Evolutionary conservation across 2,329 filamentous ascomycete species (phyloP).

Genomic region (Arthrobotrys megalospora): DNA sequence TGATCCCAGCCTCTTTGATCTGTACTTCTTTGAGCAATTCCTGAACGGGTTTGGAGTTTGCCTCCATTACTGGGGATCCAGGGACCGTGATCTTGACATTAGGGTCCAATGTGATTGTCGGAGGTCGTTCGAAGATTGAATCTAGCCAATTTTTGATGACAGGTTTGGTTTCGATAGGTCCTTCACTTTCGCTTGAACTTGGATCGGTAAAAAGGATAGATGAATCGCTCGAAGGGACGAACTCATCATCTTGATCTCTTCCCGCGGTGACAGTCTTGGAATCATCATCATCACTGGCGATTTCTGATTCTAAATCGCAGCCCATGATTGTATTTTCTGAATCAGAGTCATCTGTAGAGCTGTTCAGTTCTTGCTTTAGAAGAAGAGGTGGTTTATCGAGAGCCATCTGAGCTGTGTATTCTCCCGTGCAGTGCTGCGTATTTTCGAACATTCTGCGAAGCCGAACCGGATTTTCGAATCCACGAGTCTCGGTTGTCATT

Average conservation of each 20-base stretch:
- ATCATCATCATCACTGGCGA: not conserved
- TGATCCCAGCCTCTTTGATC: conserved; percentile 20
- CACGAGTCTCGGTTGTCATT: conserved; percentile 40
- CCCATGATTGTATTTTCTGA: conserved; percentile 15
- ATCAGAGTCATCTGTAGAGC: conserved; percentile 1
- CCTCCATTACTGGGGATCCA: not conserved
- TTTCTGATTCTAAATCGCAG: not conserved
- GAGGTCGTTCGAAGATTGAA: conserved; percentile 23
- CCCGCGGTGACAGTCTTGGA: not conserved
- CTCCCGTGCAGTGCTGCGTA: not conserved
- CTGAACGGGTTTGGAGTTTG: not conserved
- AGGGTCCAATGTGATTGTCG: conserved; percentile 25
- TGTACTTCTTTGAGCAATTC: conserved; percentile 5
- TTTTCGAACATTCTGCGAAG: conserved; percentile 42
- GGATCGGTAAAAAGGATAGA: not conserved
- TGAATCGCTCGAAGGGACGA: not conserved
- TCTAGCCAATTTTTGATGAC: conserved; percentile 20
- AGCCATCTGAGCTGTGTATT: conserved; percentile 38
- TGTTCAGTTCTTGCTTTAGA: not conserved
- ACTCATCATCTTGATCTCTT: not conserved
- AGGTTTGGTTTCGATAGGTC: conserved; percentile 1
- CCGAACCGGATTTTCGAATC: conserved; percentile 47
- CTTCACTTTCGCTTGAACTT: not conserved
- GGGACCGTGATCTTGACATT: conserved; percentile 15
- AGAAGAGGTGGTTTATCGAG: conserved; percentile 15